Base-by-base conservation (phyloP, 1,139 yeast species). In the Candida mesenterica region DNA sequence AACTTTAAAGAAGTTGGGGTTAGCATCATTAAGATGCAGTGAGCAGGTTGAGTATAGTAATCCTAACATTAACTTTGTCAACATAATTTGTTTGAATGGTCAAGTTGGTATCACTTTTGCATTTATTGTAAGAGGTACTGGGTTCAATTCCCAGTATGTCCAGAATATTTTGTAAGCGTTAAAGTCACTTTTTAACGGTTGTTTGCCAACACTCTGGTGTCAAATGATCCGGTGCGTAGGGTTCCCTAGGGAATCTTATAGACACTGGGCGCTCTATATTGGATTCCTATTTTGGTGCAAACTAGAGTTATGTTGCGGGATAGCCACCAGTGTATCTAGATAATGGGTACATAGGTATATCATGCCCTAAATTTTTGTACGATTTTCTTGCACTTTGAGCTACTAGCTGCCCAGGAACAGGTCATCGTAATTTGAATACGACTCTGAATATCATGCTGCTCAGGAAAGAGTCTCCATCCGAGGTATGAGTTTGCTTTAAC, bases 221-320 rank as follows among this genome's bases (percentile, higher is more conserved):
- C 79, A 72, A 67, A 70, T 77, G 65, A 34, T 32, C 37, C 12
- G 31, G 38, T 33, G 46, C 36, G 7, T 10, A 7, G 6, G 14
- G 9, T 7, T 25, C 28, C 8, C 14, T 25, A 15, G 28, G 17
- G n/a, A n/a, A n/a, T n/a, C n/a, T n/a, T n/a, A n/a, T 9, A 16
- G 10, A 17, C 30, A 17, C 30, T n/a, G 30, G 30, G 17, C 30
- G 32, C 55, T 56, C 79, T 58, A 69, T 83, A 80, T 74, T 76
- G 74, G 81, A 86, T 77, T 82, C 94, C 96, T 84, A 87, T 88
- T 88, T 85, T 79, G 86, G 87, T 68, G 95, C 95, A 86, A 88
- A 86, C 96, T 67, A 88, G 92, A 88, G 70, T 46, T 42, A 49
- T 10, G 52, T 33, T 57, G 86, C 79, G 72, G 59, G 62, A 68